Conservation (phyloP, 2,329 filamentous ascomycete genomes). For the Orbilia oligospora region DNA sequence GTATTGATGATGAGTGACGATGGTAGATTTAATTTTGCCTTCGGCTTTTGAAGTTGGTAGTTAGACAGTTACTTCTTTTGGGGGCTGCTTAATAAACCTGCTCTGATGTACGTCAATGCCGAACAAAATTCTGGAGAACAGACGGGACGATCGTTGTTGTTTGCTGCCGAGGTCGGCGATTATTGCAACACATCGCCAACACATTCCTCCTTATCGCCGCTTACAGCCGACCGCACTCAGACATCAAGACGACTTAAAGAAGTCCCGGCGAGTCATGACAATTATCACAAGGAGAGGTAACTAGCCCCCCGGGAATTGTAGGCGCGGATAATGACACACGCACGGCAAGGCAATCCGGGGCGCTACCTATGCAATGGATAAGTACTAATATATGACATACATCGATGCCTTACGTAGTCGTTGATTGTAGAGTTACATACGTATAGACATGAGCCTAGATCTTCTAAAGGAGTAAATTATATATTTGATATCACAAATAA, state of each 20-base stretch:
- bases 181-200: slow-evolving; percentile 47
- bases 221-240: not conserved
- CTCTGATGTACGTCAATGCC: slow-evolving; percentile 52
- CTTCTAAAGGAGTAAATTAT: too few relatives aligned
- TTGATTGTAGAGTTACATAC: too few relatives aligned
- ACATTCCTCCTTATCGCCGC: slow-evolving; percentile 39
- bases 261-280: too few relatives aligned
- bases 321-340: slow-evolving; percentile 10
- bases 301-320: not conserved
- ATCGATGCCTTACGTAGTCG: too few relatives aligned
- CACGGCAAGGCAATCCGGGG: too few relatives aligned
- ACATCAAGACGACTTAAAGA: too few relatives aligned
- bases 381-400: too few relatives aligned
- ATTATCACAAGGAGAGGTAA: too few relatives aligned
- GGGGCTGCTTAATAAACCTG: slow-evolving; percentile 55
- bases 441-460: too few relatives aligned
- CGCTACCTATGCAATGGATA: too few relatives aligned
- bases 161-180: slow-evolving; percentile 61
- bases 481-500: too few relatives aligned
- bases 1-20: slow-evolving; percentile 31
- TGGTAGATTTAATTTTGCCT: slow-evolving; percentile 29
- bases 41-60: slow-evolving; percentile 10
- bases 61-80: too few relatives aligned
- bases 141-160: slow-evolving; percentile 2
- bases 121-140: slow-evolving; percentile 54